A percentile compares a stretch with the other conserved stretches of the same genome.
phyloP scores from a whole-genome alignment of 2,329 filamentous ascomycete species.

The Scedosporium boydii region DNA sequence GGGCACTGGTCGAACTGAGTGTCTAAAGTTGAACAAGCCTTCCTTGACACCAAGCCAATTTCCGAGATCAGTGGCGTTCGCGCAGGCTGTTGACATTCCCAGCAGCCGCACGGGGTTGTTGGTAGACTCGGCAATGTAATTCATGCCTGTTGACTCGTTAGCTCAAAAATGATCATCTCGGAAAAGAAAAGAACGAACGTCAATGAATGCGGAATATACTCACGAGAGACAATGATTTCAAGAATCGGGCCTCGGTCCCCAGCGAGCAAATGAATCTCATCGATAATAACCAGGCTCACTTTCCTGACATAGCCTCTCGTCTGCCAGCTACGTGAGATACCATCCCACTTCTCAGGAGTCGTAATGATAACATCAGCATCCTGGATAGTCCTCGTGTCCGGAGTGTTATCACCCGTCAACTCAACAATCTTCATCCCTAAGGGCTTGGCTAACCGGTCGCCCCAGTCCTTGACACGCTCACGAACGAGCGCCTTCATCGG shows the following conservation, averaged over 20 bases:
- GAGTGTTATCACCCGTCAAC: conserved; percentile 93
- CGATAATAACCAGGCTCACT: conserved; percentile 93
- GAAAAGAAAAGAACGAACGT: background rate
- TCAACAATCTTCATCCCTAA: conserved; percentile 83
- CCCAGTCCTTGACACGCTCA: conserved; percentile 94
- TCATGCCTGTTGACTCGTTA: conserved; percentile 54
- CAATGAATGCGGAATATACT: conserved; percentile 11
- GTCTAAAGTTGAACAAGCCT: conserved; percentile 91
- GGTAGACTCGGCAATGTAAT: conserved; percentile 93
- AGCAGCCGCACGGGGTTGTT: conserved; percentile 81
- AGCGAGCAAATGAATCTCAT: conserved; percentile 95
- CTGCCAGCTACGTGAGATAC: conserved; percentile 98
- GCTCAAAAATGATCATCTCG: background rate
- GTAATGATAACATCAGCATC: conserved; percentile 97
- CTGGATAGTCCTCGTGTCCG: conserved; percentile 88
- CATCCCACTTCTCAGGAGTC: conserved; percentile 99
- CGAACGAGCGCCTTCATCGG: conserved; percentile 98
- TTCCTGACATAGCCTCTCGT: conserved; percentile 92
- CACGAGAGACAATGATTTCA: conserved; percentile 81
- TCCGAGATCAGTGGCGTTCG: conserved; percentile 85
- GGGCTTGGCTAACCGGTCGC: conserved; percentile 66
- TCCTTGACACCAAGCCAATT: conserved; percentile 98
- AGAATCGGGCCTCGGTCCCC: conserved; percentile 94
- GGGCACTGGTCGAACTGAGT: conserved; percentile 92
- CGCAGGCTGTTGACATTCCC: conserved; percentile 98